Conservation (phyloP, 2,329 filamentous ascomycete genomes). For the Penicillium sp. region DNA sequence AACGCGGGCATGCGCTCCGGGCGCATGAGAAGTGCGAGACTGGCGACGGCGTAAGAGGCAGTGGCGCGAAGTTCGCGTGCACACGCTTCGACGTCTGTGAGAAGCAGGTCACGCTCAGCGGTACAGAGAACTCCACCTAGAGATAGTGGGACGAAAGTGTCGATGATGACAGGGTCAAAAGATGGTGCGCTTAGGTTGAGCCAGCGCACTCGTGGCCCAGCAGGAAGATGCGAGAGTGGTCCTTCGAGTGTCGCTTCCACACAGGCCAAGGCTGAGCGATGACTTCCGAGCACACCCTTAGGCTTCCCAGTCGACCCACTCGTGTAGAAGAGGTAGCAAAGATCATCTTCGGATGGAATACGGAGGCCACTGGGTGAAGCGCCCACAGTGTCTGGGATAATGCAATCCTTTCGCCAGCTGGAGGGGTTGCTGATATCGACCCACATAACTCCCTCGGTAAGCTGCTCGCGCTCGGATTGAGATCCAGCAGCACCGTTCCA, state of each 20-base stretch:
- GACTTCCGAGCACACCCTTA: conserved; percentile 3
- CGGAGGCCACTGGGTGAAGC: background rate
- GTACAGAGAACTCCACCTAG: background rate
- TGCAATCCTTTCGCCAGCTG: background rate
- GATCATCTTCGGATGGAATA: background rate
- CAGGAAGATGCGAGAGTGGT: conserved; percentile 1
- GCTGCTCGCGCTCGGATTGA: background rate
- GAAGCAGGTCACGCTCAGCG: background rate
- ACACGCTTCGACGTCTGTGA: background rate
- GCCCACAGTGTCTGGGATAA: background rate
- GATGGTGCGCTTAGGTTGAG: background rate
- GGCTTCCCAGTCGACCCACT: conserved; percentile 3
- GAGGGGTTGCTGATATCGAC: background rate
- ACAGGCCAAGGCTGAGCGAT: background rate
- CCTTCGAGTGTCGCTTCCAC: background rate
- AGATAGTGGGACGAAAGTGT: background rate
- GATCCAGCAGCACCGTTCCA: background rate
- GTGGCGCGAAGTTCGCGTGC: background rate
- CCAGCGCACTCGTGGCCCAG: background rate
- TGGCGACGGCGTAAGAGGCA: background rate
- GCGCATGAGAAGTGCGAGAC: background rate
- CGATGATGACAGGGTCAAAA: background rate
- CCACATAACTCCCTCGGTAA: background rate
- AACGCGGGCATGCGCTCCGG: background rate
- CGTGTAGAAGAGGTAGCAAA: background rate